phyloP scores from a whole-genome alignment of 1,284 basidiomycete species.

The Malassezia obtusa region DNA sequence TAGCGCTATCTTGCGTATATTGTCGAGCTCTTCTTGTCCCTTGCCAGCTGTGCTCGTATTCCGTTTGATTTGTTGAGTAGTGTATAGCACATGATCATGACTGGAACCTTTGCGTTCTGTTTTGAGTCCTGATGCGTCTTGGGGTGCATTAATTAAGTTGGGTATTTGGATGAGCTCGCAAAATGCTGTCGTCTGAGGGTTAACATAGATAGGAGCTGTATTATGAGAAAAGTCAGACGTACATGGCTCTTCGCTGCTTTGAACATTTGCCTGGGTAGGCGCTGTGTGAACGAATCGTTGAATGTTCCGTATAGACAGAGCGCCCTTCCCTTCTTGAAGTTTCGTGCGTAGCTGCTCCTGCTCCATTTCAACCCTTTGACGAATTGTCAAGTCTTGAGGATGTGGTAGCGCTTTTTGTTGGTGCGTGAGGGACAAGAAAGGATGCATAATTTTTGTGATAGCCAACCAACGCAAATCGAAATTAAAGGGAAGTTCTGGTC shows the following conservation, averaged over 20 bases:
- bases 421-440: conserved; percentile 58
- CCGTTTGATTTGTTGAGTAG: no score
- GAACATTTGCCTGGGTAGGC: conserved; percentile 50
- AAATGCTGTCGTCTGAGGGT: conserved; percentile 81
- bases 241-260: not conserved
- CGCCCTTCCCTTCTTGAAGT: not conserved
- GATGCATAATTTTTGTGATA: conserved; percentile 74
- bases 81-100: no score
- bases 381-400: conserved; percentile 52
- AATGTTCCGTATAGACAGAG: conserved; percentile 9
- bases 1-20: not conserved
- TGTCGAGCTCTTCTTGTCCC: not conserved
- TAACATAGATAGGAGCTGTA: conserved; percentile 67
- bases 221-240: conserved; percentile 17
- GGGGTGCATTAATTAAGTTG: conserved; percentile 69
- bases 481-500: conserved; percentile 22
- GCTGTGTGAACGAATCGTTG: conserved; percentile 36
- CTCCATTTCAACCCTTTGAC: conserved; percentile 33
- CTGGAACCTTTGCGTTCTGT: no score
- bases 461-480: conserved; percentile 86
- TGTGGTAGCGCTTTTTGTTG: conserved; percentile 57
- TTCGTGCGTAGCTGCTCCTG: conserved; percentile 49
- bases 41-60: not conserved
- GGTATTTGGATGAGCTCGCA: conserved; percentile 67
- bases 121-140: no score